These are phyloP conservation scores for Phialophora expanda DNA, from an alignment of 2,329 filamentous ascomycete species.

Conservation along the genomic window DNA sequence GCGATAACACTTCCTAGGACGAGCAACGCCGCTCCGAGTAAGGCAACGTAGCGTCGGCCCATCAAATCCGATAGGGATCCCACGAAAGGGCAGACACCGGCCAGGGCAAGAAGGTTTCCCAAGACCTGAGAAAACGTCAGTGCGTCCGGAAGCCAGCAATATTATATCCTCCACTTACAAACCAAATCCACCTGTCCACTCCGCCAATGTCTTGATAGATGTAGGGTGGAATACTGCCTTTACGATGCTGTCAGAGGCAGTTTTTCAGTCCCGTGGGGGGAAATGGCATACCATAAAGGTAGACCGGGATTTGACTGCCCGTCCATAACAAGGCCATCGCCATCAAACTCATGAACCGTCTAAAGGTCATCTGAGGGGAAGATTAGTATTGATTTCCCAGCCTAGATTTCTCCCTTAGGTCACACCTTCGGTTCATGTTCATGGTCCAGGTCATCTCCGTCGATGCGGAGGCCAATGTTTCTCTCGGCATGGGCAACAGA, in stretches of 20 bases:
- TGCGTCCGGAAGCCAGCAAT: not conserved
- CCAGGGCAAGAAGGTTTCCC: constrained; percentile 61
- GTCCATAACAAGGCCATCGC: constrained; percentile 68
- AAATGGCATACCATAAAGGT: constrained; percentile 51
- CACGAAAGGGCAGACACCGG: constrained; percentile 67
- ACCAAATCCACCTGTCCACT: constrained; percentile 65
- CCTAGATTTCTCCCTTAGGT: too few species aligned
- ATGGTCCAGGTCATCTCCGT: constrained; percentile 32
- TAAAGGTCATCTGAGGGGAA: constrained; percentile 30
- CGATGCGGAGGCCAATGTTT: constrained; percentile 25
- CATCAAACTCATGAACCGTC: constrained; percentile 55
- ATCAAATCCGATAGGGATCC: constrained; percentile 68
- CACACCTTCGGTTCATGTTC: constrained; percentile 29
- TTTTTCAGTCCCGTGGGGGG: not conserved
- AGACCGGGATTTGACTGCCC: constrained; percentile 64
- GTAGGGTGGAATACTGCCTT: constrained; percentile 54
- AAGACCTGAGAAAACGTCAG: constrained; percentile 42
- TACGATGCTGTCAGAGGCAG: not conserved
- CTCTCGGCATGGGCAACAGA: constrained; percentile 15
- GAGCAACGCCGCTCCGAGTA: constrained; percentile 60
- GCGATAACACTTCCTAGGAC: constrained; percentile 65
- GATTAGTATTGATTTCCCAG: not conserved
- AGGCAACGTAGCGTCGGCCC: constrained; percentile 64
- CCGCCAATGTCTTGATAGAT: constrained; percentile 68
- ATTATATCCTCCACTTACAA: constrained; percentile 42